Percentiles rank a stretch among this genome's conserved stretches.
phyloP scores from a whole-genome alignment of 176 grass and related monocot species.

The Carex scoparia region DNA sequence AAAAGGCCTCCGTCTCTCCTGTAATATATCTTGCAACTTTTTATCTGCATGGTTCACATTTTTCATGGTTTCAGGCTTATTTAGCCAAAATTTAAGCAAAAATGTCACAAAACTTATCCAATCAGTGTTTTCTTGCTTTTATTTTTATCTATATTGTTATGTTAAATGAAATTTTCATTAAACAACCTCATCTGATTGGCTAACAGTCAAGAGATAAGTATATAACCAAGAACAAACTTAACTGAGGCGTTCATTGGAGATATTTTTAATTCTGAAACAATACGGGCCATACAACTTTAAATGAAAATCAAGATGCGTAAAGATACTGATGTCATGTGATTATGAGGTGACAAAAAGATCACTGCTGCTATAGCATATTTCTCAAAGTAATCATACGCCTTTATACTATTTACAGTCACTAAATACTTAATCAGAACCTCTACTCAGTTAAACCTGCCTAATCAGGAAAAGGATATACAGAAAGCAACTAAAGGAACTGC shows the following conservation, averaged over 20 bases:
- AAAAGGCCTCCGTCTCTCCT: constrained; percentile 6
- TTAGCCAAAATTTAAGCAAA: not conserved
- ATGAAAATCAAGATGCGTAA: not conserved
- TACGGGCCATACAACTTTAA: not conserved
- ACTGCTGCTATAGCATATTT: not conserved
- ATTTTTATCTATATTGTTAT: not conserved
- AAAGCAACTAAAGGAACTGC: not conserved
- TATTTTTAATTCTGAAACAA: not conserved
- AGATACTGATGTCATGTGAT: not conserved
- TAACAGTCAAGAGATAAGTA: not conserved
- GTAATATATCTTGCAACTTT: not conserved
- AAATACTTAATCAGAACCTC: not conserved
- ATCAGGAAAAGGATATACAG: not conserved
- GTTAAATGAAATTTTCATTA: not conserved
- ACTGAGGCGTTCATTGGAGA: not conserved
- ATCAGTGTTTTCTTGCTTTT: not conserved
- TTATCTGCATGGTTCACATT: constrained; percentile 11
- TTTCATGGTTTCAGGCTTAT: not conserved
- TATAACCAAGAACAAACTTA: not conserved
- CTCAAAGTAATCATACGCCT: not conserved
- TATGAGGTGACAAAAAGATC: not conserved
- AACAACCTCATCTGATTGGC: not conserved
- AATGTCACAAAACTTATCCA: not conserved
- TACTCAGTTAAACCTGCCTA: not conserved
- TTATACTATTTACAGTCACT: not conserved